Evolutionary conservation across 1,284 basidiomycete species (phyloP).

Genomic region (Mycosarcoma maydis): DNA sequence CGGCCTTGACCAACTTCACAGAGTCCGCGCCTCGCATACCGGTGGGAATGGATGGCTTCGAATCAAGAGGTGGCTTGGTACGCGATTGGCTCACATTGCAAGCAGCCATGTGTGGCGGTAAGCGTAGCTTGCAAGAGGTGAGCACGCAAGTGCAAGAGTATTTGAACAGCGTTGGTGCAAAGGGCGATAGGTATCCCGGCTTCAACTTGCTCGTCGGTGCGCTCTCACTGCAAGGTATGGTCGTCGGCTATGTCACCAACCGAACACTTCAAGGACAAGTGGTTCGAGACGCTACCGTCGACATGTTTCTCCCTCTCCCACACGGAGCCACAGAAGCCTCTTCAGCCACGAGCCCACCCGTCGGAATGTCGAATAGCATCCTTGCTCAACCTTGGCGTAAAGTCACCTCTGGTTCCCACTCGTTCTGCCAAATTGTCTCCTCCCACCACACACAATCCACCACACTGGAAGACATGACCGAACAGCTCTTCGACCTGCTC

Average conservation of each 20-base stretch:
- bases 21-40: slow-evolving; percentile 38
- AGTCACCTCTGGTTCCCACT: slow-evolving; percentile 14
- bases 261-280: slow-evolving; percentile 18
- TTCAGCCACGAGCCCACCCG: too few species aligned
- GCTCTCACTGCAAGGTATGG: not conserved
- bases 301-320: slow-evolving; percentile 10
- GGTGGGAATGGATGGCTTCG: slow-evolving; percentile 23
- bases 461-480: slow-evolving; percentile 5
- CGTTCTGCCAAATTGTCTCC: slow-evolving; percentile 9
- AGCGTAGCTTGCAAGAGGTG: not conserved
- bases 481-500: slow-evolving; percentile 34
- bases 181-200: slow-evolving; percentile 40
- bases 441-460: not conserved
- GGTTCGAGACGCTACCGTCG: not conserved
- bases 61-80: slow-evolving; percentile 43
- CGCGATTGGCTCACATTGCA: slow-evolving; percentile 29
- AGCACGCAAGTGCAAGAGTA: slow-evolving; percentile 9
- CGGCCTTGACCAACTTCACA: slow-evolving; percentile 57
- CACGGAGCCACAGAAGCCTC: too few species aligned
- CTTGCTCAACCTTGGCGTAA: slow-evolving; percentile 38
- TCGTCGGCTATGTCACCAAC: slow-evolving; percentile 39
- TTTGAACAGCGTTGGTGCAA: slow-evolving; percentile 1
- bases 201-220: slow-evolving; percentile 55
- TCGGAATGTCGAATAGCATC: slow-evolving; percentile 38
- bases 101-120: not conserved